These are phyloP conservation scores for Ensete glaucum DNA, from an alignment of 176 grass and related monocot genomes.

Conservation along the genomic window DNA sequence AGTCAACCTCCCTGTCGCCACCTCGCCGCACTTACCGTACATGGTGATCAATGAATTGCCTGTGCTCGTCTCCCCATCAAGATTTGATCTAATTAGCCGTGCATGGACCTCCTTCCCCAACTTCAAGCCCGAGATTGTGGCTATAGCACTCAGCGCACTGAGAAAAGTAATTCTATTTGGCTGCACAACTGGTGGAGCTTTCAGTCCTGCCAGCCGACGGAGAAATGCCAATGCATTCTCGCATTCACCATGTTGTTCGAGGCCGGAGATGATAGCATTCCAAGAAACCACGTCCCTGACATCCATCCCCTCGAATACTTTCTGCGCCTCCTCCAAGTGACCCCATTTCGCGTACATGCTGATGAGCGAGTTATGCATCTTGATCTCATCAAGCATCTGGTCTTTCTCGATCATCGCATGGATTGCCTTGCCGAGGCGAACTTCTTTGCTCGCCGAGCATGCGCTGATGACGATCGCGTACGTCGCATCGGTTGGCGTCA, in stretches of 20 bases:
- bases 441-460: conserved; percentile 8
- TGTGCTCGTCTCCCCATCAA: conserved; percentile 1
- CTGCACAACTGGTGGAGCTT: not conserved
- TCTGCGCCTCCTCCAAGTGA: not conserved
- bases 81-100: not conserved
- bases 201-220: not conserved
- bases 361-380: conserved; percentile 14
- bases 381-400: not conserved
- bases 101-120: conserved; percentile 21
- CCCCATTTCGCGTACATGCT: conserved; percentile 20
- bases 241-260: conserved; percentile 12
- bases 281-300: conserved; percentile 8
- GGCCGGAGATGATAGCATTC: conserved; percentile 18
- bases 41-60: conserved; percentile 18
- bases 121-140: not conserved
- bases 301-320: conserved; percentile 7
- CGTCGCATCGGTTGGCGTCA: not conserved
- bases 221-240: not conserved
- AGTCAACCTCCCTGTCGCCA: not conserved
- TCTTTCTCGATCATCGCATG: conserved; percentile 16
- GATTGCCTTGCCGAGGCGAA: not conserved
- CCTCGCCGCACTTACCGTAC: conserved; percentile 14
- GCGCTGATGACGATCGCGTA: conserved; percentile 13
- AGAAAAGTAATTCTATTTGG: conserved; percentile 21
- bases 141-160: not conserved